phyloP scores from a whole-genome alignment of 768 basidiomycete species.

The Boletus reticuloceps region DNA sequence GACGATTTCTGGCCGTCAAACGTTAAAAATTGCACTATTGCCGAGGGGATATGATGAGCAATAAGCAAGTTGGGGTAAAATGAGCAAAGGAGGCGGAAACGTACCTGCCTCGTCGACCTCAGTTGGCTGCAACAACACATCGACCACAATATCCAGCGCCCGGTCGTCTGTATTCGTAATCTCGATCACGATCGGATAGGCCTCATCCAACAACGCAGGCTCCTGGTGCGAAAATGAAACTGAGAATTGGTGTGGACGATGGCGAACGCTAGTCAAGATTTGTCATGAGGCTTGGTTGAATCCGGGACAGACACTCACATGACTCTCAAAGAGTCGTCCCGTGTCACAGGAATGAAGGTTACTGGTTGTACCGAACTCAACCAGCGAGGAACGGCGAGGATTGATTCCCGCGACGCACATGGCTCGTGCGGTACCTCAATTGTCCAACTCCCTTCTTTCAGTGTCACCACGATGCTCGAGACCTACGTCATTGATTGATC shows the following conservation, averaged over 20 bases:
- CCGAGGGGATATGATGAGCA: background rate
- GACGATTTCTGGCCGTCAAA: conserved; percentile 64
- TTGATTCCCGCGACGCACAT: conserved; percentile 34
- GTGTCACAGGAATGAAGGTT: conserved; percentile 50
- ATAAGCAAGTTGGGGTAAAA: background rate
- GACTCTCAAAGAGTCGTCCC: conserved; percentile 45
- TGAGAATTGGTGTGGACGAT: conserved; percentile 57
- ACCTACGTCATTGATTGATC: conserved; percentile 18
- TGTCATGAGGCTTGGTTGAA: background rate
- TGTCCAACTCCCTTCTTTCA: conserved; percentile 65
- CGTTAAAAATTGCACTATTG: conserved; percentile 56
- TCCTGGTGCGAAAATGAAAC: conserved; percentile 56
- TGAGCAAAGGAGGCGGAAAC: conserved; percentile 14
- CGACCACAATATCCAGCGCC: conserved; percentile 64
- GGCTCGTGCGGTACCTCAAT: conserved; percentile 60
- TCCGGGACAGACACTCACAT: conserved; percentile 38
- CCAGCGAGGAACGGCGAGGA: conserved; percentile 45
- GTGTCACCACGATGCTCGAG: conserved; percentile 48
- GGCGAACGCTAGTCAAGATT: conserved; percentile 48
- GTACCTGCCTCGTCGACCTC: conserved; percentile 71
- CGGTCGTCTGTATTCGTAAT: conserved; percentile 72
- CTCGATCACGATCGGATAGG: conserved; percentile 68
- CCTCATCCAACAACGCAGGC: conserved; percentile 80
- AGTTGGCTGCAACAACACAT: conserved; percentile 77
- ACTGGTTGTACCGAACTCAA: conserved; percentile 52